These are phyloP conservation scores for Emmonsiellopsis sp. DNA, from an alignment of 2,329 filamentous ascomycete genomes.

Conservation along the genomic window DNA sequence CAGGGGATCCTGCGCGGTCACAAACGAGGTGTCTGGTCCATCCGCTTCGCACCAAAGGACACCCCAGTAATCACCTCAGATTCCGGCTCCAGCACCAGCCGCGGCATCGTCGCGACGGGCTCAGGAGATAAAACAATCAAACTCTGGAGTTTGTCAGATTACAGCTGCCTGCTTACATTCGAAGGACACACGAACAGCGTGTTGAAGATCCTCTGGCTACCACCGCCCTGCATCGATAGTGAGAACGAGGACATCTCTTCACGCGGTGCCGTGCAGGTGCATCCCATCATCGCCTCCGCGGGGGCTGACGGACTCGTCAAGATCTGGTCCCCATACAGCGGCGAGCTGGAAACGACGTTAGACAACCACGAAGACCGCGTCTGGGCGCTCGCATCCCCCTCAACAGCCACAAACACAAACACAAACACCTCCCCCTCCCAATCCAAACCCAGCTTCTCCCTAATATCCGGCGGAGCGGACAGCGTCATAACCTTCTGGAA, in stretches of 20 bases:
- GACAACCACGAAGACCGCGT: conserved; percentile 97
- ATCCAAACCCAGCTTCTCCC: conserved; percentile 47
- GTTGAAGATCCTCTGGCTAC: conserved; percentile 84
- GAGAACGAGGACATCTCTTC: conserved; percentile 21
- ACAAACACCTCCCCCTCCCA: conserved; percentile 23
- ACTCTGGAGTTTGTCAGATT: conserved; percentile 87
- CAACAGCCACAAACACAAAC: conserved; percentile 26
- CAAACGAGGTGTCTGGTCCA: conserved; percentile 90
- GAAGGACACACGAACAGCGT: conserved; percentile 96
- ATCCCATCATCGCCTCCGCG: conserved; percentile 60
- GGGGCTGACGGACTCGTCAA: conserved; percentile 94
- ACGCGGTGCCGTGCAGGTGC: conserved; percentile 23
- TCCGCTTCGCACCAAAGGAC: conserved; percentile 74
- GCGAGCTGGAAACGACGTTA: conserved; percentile 78
- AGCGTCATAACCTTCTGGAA: conserved; percentile 93
- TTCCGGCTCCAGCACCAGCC: conserved; percentile 59
- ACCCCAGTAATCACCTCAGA: conserved; percentile 68
- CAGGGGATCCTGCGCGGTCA: conserved; percentile 88
- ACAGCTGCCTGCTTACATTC: conserved; percentile 84
- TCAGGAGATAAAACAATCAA: conserved; percentile 95
- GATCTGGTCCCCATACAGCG: conserved; percentile 81
- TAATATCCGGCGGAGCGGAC: conserved; percentile 87
- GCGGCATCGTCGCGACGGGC: conserved; percentile 78
- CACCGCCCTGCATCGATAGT: conserved; percentile 35
- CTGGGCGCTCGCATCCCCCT: conserved; percentile 73